Base-by-base conservation (phyloP, 208 protist genomes). In the Trichomonas gallinae region DNA sequence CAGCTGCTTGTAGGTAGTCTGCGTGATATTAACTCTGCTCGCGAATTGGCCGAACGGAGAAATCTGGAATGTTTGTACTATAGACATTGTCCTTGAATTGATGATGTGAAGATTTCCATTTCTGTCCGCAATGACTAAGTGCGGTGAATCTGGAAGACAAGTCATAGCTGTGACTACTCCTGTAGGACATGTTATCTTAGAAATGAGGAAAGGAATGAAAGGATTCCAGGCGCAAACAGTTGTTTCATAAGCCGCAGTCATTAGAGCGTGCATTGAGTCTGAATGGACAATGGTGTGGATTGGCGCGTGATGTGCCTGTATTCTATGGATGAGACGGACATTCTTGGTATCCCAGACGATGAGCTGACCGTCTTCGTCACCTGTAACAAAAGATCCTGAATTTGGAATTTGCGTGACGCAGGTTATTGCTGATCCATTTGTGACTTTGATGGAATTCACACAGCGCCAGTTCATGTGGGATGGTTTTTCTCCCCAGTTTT, bases 401-500 rank as follows among this genome's bases (percentile, higher is more conserved):
- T 51, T 42, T 38, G 87, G 87, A 51, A 93, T 93, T 38, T 11
- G 17, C n/a, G 87, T 51, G 0, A 93, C 44, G 38, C 87, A 93
- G n/a, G 87, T 93, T 48, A 93, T 26, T 58, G 87, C 15, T 6
- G 23, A 42, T 51, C 44, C 87, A 51, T 34, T 93, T 17, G 83
- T 89, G 38, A 93, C 44, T 51, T 93, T 93, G 4, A 40, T 93
- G 0, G 44, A 51, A 9, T 42, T 48, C 3, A 93, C 26, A 51
- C 87, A 93, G 26, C 45, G 40, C 87, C 87, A 93, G 44, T 93
- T 93, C 87, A 93, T 93, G n/a, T 44, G 40, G 11, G 87, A 93
- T n/a, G 87, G 87, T 17, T 93, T 93, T 51, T 93, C 87, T 6
- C 87, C 87, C 87, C 87, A 93, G 31, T 93, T 93, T 26, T 93